Evolutionary conservation across 768 basidiomycete genomes (phyloP).

Genomic region (Termitomyces titanicus): DNA sequence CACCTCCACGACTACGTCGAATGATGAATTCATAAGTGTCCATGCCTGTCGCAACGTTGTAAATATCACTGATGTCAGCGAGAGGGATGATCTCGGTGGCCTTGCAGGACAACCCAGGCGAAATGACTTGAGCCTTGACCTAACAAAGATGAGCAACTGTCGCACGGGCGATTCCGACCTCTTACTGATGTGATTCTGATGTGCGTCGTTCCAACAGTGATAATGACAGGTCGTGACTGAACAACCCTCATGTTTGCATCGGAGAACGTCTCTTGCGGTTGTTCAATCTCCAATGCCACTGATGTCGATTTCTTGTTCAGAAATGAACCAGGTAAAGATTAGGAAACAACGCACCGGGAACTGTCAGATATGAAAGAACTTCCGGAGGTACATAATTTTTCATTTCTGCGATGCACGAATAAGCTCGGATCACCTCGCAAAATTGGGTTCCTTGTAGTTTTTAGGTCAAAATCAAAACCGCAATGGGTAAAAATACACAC

Average conservation of each 20-base stretch:
- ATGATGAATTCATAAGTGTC: conserved; percentile 80
- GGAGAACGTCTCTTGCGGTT: conserved; percentile 40
- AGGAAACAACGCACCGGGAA: conserved; percentile 47
- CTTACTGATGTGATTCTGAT: conserved; percentile 75
- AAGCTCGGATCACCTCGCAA: conserved; percentile 50
- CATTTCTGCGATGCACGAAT: conserved; percentile 62
- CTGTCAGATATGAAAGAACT: conserved; percentile 41
- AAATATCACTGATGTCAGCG: conserved; percentile 81
- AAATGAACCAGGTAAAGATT: background rate
- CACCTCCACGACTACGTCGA: conserved; percentile 64
- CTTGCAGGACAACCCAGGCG: conserved; percentile 64
- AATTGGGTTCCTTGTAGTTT: conserved; percentile 44
- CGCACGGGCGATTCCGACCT: background rate
- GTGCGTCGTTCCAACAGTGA: conserved; percentile 67
- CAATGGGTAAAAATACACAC: conserved; percentile 20
- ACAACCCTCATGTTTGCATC: conserved; percentile 68
- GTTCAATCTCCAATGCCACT: conserved; percentile 67
- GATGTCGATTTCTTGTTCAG: background rate
- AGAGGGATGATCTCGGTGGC: conserved; percentile 81
- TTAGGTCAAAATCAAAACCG: background rate
- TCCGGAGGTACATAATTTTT: conserved; percentile 49
- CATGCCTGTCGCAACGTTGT: conserved; percentile 74
- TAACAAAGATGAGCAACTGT: conserved; percentile 21
- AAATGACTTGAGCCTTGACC: conserved; percentile 71
- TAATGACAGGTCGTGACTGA: conserved; percentile 67